Evolutionary conservation across 306 rosid genomes (phyloP), one percentile per base, ranked within the genome.

Genomic region (Alnus glutinosa): DNA sequence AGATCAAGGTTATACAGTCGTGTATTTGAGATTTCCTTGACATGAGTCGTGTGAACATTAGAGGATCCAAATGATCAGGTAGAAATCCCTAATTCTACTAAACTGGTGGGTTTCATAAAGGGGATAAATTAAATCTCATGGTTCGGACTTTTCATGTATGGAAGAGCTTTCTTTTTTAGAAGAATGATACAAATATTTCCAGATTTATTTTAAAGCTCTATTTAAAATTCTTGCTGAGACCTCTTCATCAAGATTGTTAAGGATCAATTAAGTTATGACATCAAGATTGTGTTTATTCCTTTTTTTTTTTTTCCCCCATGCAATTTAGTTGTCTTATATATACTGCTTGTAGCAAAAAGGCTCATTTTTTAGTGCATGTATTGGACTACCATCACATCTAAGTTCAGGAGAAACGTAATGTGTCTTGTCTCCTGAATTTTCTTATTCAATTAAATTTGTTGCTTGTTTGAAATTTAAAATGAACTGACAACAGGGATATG

Each of bases 401-500:
- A 11, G 67, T 34, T 23, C 51, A 64, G 61, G 68, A 85, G 36
- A 73, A 44, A 12, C 62, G 46, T 57, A 71, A 63, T 82, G 46
- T 82, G 71, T 74, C 72, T 46, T 73, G 49, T 14, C 39, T 63
- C 73, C 28, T 72, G 42, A 72, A 50, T 79, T 79, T 73, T 75
- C 37, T 67, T 57, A 72, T 69, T 80, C 66, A 78, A 39, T 36
- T 19, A 62, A 44, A 63, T 19, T 75, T 81, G 52, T 79, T 76
- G 79, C 76, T 76, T 83, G 84, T 88, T 83, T 87, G 80, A 88
- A 90, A 86, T 89, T 92, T 83, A 87, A 89, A 84, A 92, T 88
- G 84, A 87, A 92, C 89, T 90, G 92, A 82, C 91, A 79, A 94
- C 97, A 94, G 98, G 98, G 98, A 86, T 94, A 92, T 88, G 98